A percentile compares a stretch with the other conserved stretches of the same genome.
Evolutionary conservation across 129 eudicot genomes (phyloP).

Genomic region (Tagetes patula): DNA sequence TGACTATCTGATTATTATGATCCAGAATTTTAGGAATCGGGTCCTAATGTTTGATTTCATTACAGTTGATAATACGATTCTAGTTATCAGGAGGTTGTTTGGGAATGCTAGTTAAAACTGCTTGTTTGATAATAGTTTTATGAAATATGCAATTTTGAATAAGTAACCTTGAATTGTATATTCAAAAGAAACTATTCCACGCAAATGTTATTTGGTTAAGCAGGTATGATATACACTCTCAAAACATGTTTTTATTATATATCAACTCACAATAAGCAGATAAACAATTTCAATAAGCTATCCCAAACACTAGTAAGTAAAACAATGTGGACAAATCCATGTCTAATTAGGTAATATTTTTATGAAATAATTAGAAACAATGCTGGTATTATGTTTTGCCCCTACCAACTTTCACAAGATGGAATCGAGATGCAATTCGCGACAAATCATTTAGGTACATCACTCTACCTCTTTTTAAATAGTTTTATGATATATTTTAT

Average conservation of each 20-base stretch:
- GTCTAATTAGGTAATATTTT: constrained; percentile 5
- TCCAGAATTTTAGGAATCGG: background rate
- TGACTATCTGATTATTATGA: background rate
- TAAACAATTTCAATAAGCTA: background rate
- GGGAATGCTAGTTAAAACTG: background rate
- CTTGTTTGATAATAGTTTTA: background rate
- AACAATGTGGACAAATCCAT: background rate
- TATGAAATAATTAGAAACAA: constrained; percentile 62
- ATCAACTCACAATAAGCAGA: background rate
- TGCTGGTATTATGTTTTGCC: constrained; percentile 96
- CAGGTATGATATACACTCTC: background rate
- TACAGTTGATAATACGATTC: background rate
- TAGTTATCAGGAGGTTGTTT: background rate
- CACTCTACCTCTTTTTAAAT: background rate
- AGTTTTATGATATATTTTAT: background rate
- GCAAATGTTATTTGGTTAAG: background rate
- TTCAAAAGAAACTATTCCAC: background rate
- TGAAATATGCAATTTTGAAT: background rate
- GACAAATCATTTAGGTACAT: constrained; percentile 73
- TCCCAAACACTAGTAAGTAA: background rate
- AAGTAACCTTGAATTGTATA: background rate
- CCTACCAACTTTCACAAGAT: constrained; percentile 75
- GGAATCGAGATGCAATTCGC: constrained; percentile 93
- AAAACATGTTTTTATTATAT: background rate
- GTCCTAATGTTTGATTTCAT: background rate